Base-by-base conservation (phyloP, 164 flowering plant species). In the Vitis rotundifolia region DNA sequence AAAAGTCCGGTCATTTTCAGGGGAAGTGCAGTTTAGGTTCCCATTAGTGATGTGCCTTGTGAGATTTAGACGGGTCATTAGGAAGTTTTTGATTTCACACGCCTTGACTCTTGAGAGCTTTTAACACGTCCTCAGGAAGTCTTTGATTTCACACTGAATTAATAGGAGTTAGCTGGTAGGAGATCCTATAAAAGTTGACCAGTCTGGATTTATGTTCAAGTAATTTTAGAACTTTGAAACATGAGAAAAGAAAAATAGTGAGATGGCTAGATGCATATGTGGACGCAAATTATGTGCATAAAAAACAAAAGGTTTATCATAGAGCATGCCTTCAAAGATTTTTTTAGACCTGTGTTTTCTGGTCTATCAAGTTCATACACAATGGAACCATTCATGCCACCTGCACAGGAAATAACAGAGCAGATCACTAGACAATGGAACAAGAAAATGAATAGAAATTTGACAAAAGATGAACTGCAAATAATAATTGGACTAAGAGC, bases 351-450 rank as follows among this genome's bases (percentile, higher is more conserved):
- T 16, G 77, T 72, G 78, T 92, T 94, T 80, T 94, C 97, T 51
- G 91, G 93, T 74, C 98, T 85, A 15, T 89, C 94, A 73, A 94
- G 97, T 81, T 94, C 98, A 73, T 80, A 83, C 60, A 87, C 69
- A 51, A 94, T 85, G 72, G 98, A 92, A 49, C 98, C 98, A 81
- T 94, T 94, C 95, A 94, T 94, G 12, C 98, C 98, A 69, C 97
- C 98, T 94, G 86, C 81, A 76, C 61, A 31, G 49, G 71, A 16
- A 48, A 26, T 11, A 66, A 60, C 19, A 31, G n/a, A n/a, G 12
- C 51, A 13, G 2, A 50, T 61, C 13, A 70, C 15, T 9, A 37
- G 13, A 13, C 7, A 51, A 14, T 0, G 18, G 60, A 37, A 18
- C 44, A 9, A 28, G 14, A 61, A 11, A 14, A 16, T 60, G 31